Percentiles rank a stretch among this genome's conserved stretches.
phyloP scores from a whole-genome alignment of 371 early-diverging fungal genomes.

The Syncephalastrum sp. region DNA sequence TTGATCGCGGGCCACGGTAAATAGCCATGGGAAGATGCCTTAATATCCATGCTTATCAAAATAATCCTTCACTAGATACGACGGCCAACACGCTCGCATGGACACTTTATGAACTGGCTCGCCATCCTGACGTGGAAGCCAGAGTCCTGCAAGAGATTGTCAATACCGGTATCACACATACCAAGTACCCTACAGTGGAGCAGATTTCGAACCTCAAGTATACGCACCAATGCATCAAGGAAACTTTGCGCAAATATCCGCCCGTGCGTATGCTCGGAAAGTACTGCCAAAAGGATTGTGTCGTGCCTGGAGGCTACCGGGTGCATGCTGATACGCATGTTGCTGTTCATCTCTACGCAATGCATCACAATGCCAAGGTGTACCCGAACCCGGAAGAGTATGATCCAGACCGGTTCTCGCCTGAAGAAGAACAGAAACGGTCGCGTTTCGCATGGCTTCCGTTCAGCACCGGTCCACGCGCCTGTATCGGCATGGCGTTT shows the following conservation, averaged over 20 bases:
- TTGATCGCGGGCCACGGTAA: slow-evolving; percentile 56
- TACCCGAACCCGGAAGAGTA: slow-evolving; percentile 45
- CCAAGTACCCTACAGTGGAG: slow-evolving; percentile 35
- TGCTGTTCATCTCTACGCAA: slow-evolving; percentile 25
- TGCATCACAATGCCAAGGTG: slow-evolving; percentile 49
- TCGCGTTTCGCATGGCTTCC: slow-evolving; percentile 57
- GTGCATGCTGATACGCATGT: slow-evolving; percentile 22
- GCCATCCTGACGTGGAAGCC: slow-evolving; percentile 43
- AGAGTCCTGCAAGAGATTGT: slow-evolving; percentile 54
- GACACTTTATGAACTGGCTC: slow-evolving; percentile 41
- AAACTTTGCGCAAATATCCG: slow-evolving; percentile 51
- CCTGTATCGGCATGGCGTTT: slow-evolving; percentile 53
- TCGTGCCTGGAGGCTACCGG: slow-evolving; percentile 47
- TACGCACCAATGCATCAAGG: slow-evolving; percentile 48
- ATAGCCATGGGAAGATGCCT: slow-evolving; percentile 1
- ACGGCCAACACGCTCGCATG: slow-evolving; percentile 54
- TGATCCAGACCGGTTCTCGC: slow-evolving; percentile 57
- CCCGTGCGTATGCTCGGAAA: slow-evolving; percentile 47
- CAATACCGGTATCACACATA: slow-evolving; percentile 39
- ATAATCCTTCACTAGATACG: slow-evolving; percentile 5
- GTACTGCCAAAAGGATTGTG: slow-evolving; percentile 50
- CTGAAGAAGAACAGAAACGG: slow-evolving; percentile 55
- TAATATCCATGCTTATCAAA: neutral
- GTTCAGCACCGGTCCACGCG: slow-evolving; percentile 49
- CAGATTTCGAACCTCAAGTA: slow-evolving; percentile 50